phyloP scores from a whole-genome alignment of 208 protist species.

The Cochliopodium minus region DNA sequence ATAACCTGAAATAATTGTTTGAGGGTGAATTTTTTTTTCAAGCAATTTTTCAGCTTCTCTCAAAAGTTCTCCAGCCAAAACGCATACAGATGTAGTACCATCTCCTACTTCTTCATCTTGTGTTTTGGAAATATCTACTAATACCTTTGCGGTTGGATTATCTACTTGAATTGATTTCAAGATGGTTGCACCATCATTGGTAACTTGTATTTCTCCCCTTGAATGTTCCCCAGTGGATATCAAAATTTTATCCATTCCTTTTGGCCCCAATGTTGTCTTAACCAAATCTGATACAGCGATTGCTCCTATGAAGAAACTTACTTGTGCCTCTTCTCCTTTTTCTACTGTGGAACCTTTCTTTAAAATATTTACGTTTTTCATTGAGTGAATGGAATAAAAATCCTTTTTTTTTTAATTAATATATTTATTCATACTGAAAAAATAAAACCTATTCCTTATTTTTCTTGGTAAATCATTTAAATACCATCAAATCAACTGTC shows the following conservation, averaged over 20 bases:
- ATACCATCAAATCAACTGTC: too few species aligned
- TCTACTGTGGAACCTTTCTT: too few species aligned
- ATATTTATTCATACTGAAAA: too few species aligned
- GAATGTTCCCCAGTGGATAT: conserved; percentile 39
- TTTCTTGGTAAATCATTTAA: too few species aligned
- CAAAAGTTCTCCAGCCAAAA: conserved; percentile 94
- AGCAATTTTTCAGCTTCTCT: conserved; percentile 91
- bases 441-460: too few species aligned
- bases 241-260: conserved; percentile 95
- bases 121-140: conserved; percentile 90
- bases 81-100: conserved; percentile 95
- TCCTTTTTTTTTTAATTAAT: too few species aligned
- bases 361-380: too few species aligned
- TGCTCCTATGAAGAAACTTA: conserved; percentile 66
- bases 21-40: conserved; percentile 91
- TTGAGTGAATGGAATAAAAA: too few species aligned
- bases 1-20: conserved; percentile 88
- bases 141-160: conserved; percentile 93
- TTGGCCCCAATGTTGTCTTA: conserved; percentile 96
- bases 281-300: conserved; percentile 91
- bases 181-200: conserved; percentile 99
- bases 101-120: conserved; percentile 98
- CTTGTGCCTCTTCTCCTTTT: too few species aligned
- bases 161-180: conserved; percentile 92
- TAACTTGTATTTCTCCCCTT: conserved; percentile 71